Evolutionary conservation across 768 basidiomycete species (phyloP), one percentile per base, ranked within the genome.

Genomic region (Mycena vitilis): DNA sequence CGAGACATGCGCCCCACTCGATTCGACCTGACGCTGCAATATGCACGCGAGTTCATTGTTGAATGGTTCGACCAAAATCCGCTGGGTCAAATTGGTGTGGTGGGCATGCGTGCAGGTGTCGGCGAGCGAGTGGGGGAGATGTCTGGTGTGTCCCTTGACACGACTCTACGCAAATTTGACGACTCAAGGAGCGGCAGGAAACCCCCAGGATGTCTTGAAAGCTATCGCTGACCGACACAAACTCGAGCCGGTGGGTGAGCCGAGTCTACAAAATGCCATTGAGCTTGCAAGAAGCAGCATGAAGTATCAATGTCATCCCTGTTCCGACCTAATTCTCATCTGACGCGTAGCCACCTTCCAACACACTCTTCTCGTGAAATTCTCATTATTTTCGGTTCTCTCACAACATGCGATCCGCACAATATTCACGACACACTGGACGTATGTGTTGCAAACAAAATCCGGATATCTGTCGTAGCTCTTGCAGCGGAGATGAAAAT

Each of bases 61-160:
- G 98, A 99, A 78, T 99, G 97, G 96, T 99, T 99, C 78, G 98
- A 99, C 80, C 98, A 99, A 81, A 99, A 99, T 75, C 98, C 98
- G 1, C 85, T 99, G 15, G 96, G 97, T 23, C 98, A 99, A 80
- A 94, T 99, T 71, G 97, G 96, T 2, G 82, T 99, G 37, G 95
- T 99, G 20, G 95, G 94, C 7, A 95, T 99, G 88, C 85, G 96
- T 25, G 89, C 94, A 40, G 95, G 98, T 0, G 78, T 98, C 25
- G 96, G 95, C 0, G 98, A 99, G 78, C 88, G 94, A 4, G 82
- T 99, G 48, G 89, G 94, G 2, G 93, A 95, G 68, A 94, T 99
- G 91, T 94, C 96, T 73, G 97, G 96, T 95, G 75, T 55, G 88
- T 73, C 53, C 37, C 18, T 18, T 66, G 18, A 49, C 23, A 38